Base-by-base conservation (phyloP, 768 basidiomycete genomes). In the Boletus reticuloceps region DNA sequence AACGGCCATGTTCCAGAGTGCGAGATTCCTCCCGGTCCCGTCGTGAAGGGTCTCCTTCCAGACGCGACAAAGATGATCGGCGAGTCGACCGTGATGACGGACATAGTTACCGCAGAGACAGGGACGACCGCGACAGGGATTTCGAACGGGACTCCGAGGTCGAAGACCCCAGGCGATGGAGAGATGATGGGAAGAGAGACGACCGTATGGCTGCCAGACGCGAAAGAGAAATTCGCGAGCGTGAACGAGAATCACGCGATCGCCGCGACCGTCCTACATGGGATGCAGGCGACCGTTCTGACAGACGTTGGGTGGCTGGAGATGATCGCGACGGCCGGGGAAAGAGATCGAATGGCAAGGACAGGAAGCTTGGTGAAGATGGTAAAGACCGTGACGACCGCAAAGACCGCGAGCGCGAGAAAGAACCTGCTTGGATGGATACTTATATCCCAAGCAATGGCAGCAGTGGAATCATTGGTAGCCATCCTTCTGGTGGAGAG, bases 401-500 rank as follows among this genome's bases (percentile, higher is more conserved):
- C 48, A 72, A 74, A 58, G 82, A 82, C 50, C 71, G 74, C 53
- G 77, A 78, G 32, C 83, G 82, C 62, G 91, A 94, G 74, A 91
- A 88, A 64, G 91, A 93, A 66, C 91, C 91, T 22, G 91, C 91
- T 17, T 94, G 91, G 91, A 94, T 94, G 91, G 91, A 92, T 60
- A 84, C 88, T 19, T 91, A 91, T 66, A 79, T 91, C 56, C 89
- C 90, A 13, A 78, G 73, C 48, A 78, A 78, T 22, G 68, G 82
- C 17, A 74, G 72, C 32, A 73, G 76, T 45, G 88, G 86, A 14
- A 84, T 89, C 50, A 75, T 89, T 51, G 87, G 88, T 17, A 82
- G 82, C 9, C 80, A 81, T 56, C 74, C 74, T 32, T 69, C 72
- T 27, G 79, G 82, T 46, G 91, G 88, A 19, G 87, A 88, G 64